These are phyloP conservation scores for Barnettozyma vustinii DNA, from an alignment of 805 yeast species.

Conservation along the genomic window DNA sequence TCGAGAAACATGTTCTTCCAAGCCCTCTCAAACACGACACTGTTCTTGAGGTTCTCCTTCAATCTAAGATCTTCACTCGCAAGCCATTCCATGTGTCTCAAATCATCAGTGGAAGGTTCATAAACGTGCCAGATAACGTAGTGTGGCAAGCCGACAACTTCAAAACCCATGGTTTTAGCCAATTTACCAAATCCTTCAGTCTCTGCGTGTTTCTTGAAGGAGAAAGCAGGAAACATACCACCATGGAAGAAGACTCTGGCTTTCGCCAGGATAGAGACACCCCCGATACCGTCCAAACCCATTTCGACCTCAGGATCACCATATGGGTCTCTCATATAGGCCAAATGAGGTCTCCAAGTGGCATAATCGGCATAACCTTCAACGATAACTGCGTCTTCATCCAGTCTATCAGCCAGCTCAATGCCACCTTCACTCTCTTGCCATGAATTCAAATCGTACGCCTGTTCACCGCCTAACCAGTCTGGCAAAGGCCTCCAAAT, in stretches of 20 bases:
- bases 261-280: slow-evolving; percentile 86
- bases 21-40: slow-evolving; percentile 59
- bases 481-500: slow-evolving; percentile 89
- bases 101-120: slow-evolving; percentile 91
- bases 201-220: slow-evolving; percentile 94
- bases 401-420: slow-evolving; percentile 67
- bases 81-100: slow-evolving; percentile 85
- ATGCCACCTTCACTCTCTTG: slow-evolving; percentile 80
- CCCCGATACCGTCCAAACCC: slow-evolving; percentile 95
- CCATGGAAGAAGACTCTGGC: slow-evolving; percentile 85
- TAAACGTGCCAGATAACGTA: slow-evolving; percentile 96
- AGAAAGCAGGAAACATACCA: slow-evolving; percentile 93
- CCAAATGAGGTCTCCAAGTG: slow-evolving; percentile 96
- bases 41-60: slow-evolving; percentile 55
- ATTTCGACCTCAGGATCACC: slow-evolving; percentile 93
- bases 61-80: slow-evolving; percentile 70
- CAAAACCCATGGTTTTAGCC: slow-evolving; percentile 78
- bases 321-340: slow-evolving; percentile 88
- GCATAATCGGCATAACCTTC: slow-evolving; percentile 97
- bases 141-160: slow-evolving; percentile 88
- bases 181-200: slow-evolving; percentile 96
- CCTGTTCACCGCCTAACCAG: slow-evolving; percentile 81
- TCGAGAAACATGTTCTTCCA: slow-evolving; percentile 79
- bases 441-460: slow-evolving; percentile 83
- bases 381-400: slow-evolving; percentile 93